Evolutionary conservation across 176 grass and related monocot species (phyloP), one percentile per base, ranked within the genome.

Genomic region (Rhipidocladum racemiflorum): DNA sequence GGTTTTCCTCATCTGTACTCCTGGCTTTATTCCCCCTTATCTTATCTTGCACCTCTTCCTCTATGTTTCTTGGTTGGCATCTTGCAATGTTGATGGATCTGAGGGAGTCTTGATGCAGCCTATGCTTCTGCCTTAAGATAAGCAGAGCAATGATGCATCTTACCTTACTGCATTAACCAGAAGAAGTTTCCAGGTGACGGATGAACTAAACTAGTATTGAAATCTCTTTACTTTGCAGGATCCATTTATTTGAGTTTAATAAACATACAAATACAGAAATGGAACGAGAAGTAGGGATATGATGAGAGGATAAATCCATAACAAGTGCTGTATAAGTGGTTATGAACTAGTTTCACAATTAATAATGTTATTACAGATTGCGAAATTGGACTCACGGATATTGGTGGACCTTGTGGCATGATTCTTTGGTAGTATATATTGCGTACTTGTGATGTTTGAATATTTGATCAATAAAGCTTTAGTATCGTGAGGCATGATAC

Each of bases 111-210:
- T 49, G 23, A 75, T 85, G 76, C 51, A 69, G 20, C 73, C 25
- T 53, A 57, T 80, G 79, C 73, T 72, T 78, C 44, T 78, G 43
- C 67, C 81, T 36, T 78, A 88, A 78, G 57, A 84, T 72, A 65
- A 84, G 30, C 46, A 57, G 14, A 73, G 36, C 57, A 84, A 79
- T 88, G 68, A 72, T 72, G 21, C 68, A 9, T 49, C 35, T 57
- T 30, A 70, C 55, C 24, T 55, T 83, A 53, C 10, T 70, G 63
- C 63, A 62, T 43, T 84, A 57, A 35, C 38, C 60, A 60, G 59
- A 60, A 20, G 6, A 56, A 32, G 50, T 39, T 79, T 60, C 32
- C 61, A 68, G 23, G 27, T 39, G 48, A 57, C 57, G 28, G 54
- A 65, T 73, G 61, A 54, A 78, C 38, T 71, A 60, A 61, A 46